These are phyloP conservation scores for Diplodia seriata DNA, from an alignment of 2,329 filamentous ascomycete species.

Conservation along the genomic window DNA sequence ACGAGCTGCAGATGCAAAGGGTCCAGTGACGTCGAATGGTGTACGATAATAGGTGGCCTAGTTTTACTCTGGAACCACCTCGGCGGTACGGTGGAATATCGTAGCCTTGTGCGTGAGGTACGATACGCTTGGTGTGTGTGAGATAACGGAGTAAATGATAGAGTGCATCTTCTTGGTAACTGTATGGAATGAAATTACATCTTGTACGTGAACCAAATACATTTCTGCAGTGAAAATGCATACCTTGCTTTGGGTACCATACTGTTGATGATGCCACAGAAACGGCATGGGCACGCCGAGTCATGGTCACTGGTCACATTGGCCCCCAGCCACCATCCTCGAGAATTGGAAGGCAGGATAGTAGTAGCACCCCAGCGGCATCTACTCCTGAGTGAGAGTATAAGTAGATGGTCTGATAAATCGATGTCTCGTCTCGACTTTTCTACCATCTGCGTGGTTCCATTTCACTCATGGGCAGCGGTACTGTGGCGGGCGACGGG, in stretches of 20 bases:
- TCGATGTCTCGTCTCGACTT: not conserved
- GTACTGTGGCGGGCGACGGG: not conserved
- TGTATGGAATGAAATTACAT: not conserved
- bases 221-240: not conserved
- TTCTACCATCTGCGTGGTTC: not conserved
- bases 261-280: not conserved
- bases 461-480: not conserved
- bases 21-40: constrained; percentile 23
- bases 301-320: not conserved
- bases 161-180: not conserved
- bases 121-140: not conserved
- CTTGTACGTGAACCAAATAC: not conserved
- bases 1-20: constrained; percentile 17
- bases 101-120: not conserved
- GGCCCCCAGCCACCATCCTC: not conserved
- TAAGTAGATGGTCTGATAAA: not conserved
- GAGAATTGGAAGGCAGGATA: not conserved
- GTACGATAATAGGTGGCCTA: constrained; percentile 8
- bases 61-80: constrained; percentile 1
- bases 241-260: not conserved
- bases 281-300: not conserved
- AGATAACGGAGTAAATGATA: not conserved
- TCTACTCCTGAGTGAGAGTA: not conserved
- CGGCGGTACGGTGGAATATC: not conserved
- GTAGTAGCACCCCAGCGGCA: not conserved